These are phyloP conservation scores for Aspergillus piperis DNA, from an alignment of 2,329 filamentous ascomycete genomes.

Conservation along the genomic window DNA sequence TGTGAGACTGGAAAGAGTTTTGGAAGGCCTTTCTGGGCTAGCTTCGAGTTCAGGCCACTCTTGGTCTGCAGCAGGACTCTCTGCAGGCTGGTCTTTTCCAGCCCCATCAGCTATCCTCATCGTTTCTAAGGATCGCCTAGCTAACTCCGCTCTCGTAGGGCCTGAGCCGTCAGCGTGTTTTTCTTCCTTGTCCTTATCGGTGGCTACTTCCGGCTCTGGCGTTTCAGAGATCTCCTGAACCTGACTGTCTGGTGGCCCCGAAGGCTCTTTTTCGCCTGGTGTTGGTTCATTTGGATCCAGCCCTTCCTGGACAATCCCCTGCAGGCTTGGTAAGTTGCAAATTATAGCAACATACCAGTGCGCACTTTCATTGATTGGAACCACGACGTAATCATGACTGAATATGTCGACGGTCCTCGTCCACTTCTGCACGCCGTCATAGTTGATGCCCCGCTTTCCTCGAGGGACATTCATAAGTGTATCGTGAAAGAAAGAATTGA, in stretches of 20 bases:
- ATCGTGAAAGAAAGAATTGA: slow-evolving; percentile 90
- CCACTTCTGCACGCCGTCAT: slow-evolving; percentile 83
- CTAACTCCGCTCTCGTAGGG: slow-evolving; percentile 25
- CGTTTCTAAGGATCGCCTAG: slow-evolving; percentile 29
- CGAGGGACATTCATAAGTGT: slow-evolving; percentile 65
- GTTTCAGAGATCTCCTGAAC: slow-evolving; percentile 33
- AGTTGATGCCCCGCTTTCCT: slow-evolving; percentile 67
- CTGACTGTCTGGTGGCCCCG: slow-evolving; percentile 20
- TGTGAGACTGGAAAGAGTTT: slow-evolving; percentile 20
- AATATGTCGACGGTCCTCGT: slow-evolving; percentile 84
- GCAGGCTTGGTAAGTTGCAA: slow-evolving; percentile 76
- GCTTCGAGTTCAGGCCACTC: slow-evolving; percentile 38
- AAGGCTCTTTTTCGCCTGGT: slow-evolving; percentile 12
- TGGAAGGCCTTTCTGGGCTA: slow-evolving; percentile 18
- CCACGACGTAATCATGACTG: slow-evolving; percentile 81
- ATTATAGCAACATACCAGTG: slow-evolving; percentile 98
- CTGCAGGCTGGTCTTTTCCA: slow-evolving; percentile 1
- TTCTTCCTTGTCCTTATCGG: not conserved
- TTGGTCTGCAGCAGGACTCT: slow-evolving; percentile 16
- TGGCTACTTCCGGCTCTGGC: slow-evolving; percentile 17
- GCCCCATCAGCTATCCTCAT: slow-evolving; percentile 31
- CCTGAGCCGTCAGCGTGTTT: slow-evolving; percentile 5
- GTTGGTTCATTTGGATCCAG: slow-evolving; percentile 8
- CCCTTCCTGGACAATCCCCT: slow-evolving; percentile 23
- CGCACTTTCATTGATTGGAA: slow-evolving; percentile 81